phyloP scores from a whole-genome alignment of 768 basidiomycete genomes.

The Suillus weaverae region DNA sequence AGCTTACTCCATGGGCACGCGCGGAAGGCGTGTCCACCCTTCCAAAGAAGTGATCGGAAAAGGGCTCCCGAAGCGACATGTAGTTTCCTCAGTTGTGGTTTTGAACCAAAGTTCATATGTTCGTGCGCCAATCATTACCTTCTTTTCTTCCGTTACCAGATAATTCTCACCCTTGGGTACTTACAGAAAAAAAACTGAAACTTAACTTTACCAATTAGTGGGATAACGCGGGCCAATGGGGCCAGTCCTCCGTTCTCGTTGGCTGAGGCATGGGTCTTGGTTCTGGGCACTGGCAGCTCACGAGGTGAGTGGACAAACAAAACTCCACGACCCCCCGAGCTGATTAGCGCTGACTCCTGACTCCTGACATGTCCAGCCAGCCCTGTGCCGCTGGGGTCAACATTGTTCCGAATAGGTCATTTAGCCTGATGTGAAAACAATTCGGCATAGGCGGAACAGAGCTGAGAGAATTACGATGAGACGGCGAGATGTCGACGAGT shows the following conservation, averaged over 20 bases:
- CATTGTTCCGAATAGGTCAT: background rate
- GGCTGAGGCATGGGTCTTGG: background rate
- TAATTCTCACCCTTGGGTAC: background rate
- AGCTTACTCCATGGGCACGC: conserved; percentile 1
- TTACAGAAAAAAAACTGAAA: background rate
- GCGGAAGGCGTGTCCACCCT: background rate
- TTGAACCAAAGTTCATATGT: background rate
- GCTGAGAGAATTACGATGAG: background rate
- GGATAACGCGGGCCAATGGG: background rate
- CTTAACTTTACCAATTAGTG: background rate
- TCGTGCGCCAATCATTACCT: background rate
- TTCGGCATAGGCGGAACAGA: background rate
- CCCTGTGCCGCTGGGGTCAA: background rate
- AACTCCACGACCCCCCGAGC: background rate
- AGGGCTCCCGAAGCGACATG: background rate
- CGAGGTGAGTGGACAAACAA: background rate
- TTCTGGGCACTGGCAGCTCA: background rate
- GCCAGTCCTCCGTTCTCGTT: background rate
- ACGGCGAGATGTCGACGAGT: background rate
- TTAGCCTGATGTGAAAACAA: background rate
- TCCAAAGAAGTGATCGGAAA: conserved; percentile 1
- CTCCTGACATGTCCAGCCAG: background rate
- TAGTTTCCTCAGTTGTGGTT: background rate
- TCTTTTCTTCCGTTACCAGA: background rate
- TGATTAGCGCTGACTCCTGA: background rate